Evolutionary conservation across 306 rosid species (phyloP), one percentile per base, ranked within the genome.

Genomic region (Leucaena leucocephala): DNA sequence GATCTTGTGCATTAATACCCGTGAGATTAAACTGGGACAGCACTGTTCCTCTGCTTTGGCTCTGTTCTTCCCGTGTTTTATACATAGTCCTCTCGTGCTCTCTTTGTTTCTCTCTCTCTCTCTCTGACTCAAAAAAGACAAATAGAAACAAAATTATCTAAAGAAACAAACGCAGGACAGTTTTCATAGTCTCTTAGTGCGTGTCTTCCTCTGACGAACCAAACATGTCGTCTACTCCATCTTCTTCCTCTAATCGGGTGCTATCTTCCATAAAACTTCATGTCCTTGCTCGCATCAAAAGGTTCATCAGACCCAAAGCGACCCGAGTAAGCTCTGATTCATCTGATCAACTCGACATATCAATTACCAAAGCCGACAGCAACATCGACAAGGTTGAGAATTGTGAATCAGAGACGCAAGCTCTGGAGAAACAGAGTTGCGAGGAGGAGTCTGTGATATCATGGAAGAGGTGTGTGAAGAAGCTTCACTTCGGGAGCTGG

Each of bases 401-500:
- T 14, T 42, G 61, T 55, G 73, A 72, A 71, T 45, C 33, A 4
- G 75, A 43, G 12, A 35, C 11, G 36, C 75, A 76, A 63, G 86
- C 39, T 49, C 50, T 78, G 84, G 83, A 76, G 82, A 90, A 76
- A 44, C 69, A 76, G 49, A 59, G 55, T 3, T 54, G 46, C 2
- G 76, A 55, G 34, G 62, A 71, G 0, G 12, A 71, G 12, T 75
- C 68, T 10, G 82, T 33, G 5, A 70, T 77, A 15, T 2, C 80
- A 84, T 75, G 93, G 79, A 91, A 90, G 79, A 90, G 76, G 84
- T 85, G 92, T 5, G 99, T 96, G 85, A 96, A 96, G 91, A 88
- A 81, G 82, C 96, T 96, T 81, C 96, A 96, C 87, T 96, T 96
- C 33, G 99, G 99, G 40, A 84, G 83, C 79, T 89, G 91, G 91